A percentile compares a stretch with the other conserved stretches of the same genome.
phyloP scores from a whole-genome alignment of 2,329 filamentous ascomycete genomes.

The Colletotrichum sp. region DNA sequence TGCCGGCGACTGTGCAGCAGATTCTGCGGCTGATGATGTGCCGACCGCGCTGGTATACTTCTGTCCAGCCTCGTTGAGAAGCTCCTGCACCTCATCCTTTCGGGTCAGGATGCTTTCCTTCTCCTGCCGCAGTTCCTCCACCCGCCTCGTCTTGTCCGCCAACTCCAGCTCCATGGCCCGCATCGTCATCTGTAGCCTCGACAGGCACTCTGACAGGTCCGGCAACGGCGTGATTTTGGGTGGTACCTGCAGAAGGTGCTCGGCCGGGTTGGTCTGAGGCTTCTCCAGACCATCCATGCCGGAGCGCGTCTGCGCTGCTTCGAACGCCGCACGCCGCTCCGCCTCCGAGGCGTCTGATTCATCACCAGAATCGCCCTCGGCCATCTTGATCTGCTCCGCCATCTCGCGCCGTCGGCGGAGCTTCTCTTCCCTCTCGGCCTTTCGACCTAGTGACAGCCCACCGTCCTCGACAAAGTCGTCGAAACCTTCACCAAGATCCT shows the following conservation, averaged over 20 bases:
- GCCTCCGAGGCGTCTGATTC: conserved; percentile 73
- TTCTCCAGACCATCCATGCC: conserved; percentile 78
- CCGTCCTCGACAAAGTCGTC: conserved; percentile 91
- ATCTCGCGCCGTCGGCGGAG: conserved; percentile 76
- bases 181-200: conserved; percentile 66
- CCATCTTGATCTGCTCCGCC: conserved; percentile 80
- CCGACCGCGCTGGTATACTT: conserved; percentile 55
- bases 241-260: conserved; percentile 60
- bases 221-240: conserved; percentile 81
- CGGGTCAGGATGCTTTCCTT: conserved; percentile 70
- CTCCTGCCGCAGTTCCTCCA: conserved; percentile 72
- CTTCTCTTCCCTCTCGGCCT: conserved; percentile 76
- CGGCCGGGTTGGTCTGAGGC: conserved; percentile 42
- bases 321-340: conserved; percentile 80
- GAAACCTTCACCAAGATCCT: conserved; percentile 92
- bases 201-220: conserved; percentile 70
- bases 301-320: conserved; percentile 82
- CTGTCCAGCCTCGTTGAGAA: conserved; percentile 82
- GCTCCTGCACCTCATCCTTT: conserved; percentile 79
- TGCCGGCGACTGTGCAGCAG: conserved; percentile 19
- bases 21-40: background rate
- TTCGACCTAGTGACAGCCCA: conserved; percentile 76
- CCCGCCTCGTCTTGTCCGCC: conserved; percentile 61
- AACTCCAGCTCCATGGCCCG: conserved; percentile 68
- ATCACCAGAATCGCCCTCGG: conserved; percentile 69